phyloP scores from a whole-genome alignment of 2,329 filamentous ascomycete genomes.

The Elsinoe fawcettii region DNA sequence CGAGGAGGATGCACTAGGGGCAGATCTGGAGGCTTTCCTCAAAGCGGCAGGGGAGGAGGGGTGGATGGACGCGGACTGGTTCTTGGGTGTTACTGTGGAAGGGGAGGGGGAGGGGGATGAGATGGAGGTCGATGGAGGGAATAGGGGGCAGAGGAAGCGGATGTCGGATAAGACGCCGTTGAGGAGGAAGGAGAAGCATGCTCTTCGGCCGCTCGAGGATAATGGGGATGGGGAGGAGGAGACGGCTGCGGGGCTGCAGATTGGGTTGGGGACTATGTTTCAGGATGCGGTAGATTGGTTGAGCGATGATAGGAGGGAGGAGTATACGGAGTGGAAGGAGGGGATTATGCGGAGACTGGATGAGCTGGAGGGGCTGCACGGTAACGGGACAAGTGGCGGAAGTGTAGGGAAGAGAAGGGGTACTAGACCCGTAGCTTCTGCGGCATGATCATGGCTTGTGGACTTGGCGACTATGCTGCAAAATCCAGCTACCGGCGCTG shows the following conservation, averaged over 20 bases:
- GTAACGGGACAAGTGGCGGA: neutral
- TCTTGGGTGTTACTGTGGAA: conserved; percentile 1
- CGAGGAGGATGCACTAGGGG: conserved; percentile 7
- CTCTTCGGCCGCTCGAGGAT: conserved; percentile 13
- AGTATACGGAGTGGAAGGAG: conserved; percentile 59
- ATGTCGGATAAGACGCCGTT: conserved; percentile 28
- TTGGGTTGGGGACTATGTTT: conserved; percentile 59
- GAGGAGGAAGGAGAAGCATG: conserved; percentile 30
- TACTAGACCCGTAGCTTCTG: neutral
- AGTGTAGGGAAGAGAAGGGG: neutral
- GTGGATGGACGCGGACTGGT: conserved; percentile 18
- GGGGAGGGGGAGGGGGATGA: too few species aligned
- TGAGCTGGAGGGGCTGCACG: conserved; percentile 33
- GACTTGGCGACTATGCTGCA: neutral
- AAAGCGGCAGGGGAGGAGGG: neutral
- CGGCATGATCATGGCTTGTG: neutral
- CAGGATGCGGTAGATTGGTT: conserved; percentile 67
- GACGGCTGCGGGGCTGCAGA: conserved; percentile 31
- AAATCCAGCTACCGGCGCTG: conserved; percentile 2
- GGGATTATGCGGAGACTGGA: conserved; percentile 50
- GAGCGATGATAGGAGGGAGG: conserved; percentile 52
- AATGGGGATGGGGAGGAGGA: conserved; percentile 20
- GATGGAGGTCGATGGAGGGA: conserved; percentile 7
- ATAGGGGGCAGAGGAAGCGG: neutral
- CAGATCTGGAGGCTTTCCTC: conserved; percentile 4